Evolutionary conservation across 441 rosid genomes (phyloP).

Genomic region (Adansonia gregorii): DNA sequence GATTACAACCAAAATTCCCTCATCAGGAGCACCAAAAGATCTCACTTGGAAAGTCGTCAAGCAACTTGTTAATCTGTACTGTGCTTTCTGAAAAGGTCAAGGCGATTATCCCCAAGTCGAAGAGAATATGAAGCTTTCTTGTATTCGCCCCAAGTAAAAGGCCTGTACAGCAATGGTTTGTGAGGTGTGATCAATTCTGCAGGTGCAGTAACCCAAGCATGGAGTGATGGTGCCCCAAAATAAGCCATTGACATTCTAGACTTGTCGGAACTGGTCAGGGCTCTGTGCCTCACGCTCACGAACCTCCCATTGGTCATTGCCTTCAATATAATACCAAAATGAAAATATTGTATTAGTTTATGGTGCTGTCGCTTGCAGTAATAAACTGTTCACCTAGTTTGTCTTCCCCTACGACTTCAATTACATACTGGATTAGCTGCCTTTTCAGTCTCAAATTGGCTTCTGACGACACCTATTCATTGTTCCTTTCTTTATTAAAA

Average conservation of each 20-base stretch:
- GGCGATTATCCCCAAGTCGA: conserved; percentile 72
- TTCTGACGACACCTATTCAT: too few relatives aligned
- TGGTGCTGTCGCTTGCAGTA: neutral
- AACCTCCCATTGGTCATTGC: conserved; percentile 92
- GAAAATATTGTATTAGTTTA: neutral
- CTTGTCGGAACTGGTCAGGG: conserved; percentile 45
- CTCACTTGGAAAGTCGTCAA: neutral
- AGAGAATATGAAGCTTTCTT: conserved; percentile 67
- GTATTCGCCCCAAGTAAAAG: conserved; percentile 88
- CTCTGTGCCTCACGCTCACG: conserved; percentile 83
- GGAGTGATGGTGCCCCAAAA: conserved; percentile 75
- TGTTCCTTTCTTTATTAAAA: too few relatives aligned
- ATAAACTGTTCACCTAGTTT: neutral
- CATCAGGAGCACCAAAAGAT: neutral
- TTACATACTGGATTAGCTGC: neutral
- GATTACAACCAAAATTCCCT: conserved; percentile 32
- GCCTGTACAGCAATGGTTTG: conserved; percentile 47
- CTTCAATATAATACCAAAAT: conserved; percentile 33
- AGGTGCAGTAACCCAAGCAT: conserved; percentile 43
- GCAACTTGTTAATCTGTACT: conserved; percentile 28
- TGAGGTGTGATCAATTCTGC: conserved; percentile 43
- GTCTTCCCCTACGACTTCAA: too few relatives aligned
- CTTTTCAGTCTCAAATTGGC: neutral
- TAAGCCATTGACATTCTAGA: conserved; percentile 76
- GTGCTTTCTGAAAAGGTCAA: conserved; percentile 49